Evolutionary conservation across 108 stramenopile genomes (phyloP), one percentile per base, ranked within the genome.

Genomic region (Nitzschia sp.): DNA sequence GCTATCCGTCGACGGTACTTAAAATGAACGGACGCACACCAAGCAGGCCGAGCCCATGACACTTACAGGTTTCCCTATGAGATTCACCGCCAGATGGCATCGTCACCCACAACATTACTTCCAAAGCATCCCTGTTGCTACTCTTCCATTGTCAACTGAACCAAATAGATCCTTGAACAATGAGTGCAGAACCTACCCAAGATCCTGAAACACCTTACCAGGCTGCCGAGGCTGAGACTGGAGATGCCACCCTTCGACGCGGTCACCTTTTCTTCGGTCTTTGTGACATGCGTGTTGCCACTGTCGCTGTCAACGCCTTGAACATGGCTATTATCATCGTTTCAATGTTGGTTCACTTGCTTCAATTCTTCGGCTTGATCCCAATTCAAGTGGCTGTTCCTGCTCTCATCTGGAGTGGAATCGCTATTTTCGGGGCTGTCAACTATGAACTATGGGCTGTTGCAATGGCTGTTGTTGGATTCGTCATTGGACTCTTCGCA

Each of bases 271-370:
- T 62, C 24, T 62, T 62, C 10, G 8, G 22, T 2, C 40, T 75
- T 15, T 75, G 73, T 37, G 73, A 75, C 42, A 68, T 75, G 67
- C 58, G 73, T 15, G 64, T 75, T 48, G 66, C 66, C 41, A 60
- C 57, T 5, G 21, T 75, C 8, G 19, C 21, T 39, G 61, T 56
- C 54, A 75, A 75, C 53, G 60, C 25, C 8, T 53, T 75, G 37
- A 75, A 75, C 51, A 62, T 75, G 41, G 6, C 51, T 20, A 42
- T 42, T 10, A 61, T 68, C 41, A 22, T 56, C 2, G 19, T 75
- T 17, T 53, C 60, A 19, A 11, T 61, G 10, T 38, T 75, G 26
- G 57, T 61, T 8, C 10, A 40, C 10, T 17, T 19, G 25, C 37
- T 75, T 50, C 14, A 22, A 19, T 68, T 44, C 65, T 46, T 75